phyloP scores from a whole-genome alignment of 345 rosid genomes.

The Triadica sebifera region DNA sequence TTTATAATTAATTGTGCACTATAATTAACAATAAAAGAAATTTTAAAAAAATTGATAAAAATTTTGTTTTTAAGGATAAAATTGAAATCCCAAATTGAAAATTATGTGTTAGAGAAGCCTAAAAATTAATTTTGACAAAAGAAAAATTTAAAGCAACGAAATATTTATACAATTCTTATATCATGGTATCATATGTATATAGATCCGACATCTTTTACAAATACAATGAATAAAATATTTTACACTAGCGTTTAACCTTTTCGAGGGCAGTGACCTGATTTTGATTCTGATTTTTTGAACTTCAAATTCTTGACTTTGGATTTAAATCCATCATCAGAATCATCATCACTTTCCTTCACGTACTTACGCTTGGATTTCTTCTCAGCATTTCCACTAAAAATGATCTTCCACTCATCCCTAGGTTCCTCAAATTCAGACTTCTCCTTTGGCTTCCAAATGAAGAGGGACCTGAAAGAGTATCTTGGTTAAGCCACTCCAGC shows the following conservation, averaged over 20 bases:
- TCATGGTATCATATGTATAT: too few relatives aligned
- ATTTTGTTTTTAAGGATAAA: too few relatives aligned
- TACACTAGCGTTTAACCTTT: conserved; percentile 38
- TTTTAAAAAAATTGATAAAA: too few relatives aligned
- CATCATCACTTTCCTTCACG: conserved; percentile 46
- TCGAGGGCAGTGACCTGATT: conserved; percentile 29
- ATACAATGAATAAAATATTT: too few relatives aligned
- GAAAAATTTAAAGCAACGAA: too few relatives aligned
- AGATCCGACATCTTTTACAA: too few relatives aligned
- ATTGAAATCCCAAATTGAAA: too few relatives aligned
- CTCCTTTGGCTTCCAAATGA: conserved; percentile 85
- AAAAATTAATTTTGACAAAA: too few relatives aligned
- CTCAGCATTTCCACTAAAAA: conserved; percentile 46
- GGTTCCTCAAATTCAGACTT: conserved; percentile 45
- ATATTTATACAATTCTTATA: too few relatives aligned
- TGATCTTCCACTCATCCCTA: conserved; percentile 53
- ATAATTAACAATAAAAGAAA: too few relatives aligned
- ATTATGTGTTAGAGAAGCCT: too few relatives aligned
- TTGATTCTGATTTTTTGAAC: conserved; percentile 29
- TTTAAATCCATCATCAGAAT: conserved; percentile 47
- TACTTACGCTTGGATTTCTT: conserved; percentile 47
- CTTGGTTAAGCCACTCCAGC: background rate
- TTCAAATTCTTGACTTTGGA: conserved; percentile 54
- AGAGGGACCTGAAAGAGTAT: conserved; percentile 62
- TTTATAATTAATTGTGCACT: too few relatives aligned